These are phyloP conservation scores for Mortierella hygrophila DNA, from an alignment of 192 early-diverging fungal genomes.

Conservation along the genomic window DNA sequence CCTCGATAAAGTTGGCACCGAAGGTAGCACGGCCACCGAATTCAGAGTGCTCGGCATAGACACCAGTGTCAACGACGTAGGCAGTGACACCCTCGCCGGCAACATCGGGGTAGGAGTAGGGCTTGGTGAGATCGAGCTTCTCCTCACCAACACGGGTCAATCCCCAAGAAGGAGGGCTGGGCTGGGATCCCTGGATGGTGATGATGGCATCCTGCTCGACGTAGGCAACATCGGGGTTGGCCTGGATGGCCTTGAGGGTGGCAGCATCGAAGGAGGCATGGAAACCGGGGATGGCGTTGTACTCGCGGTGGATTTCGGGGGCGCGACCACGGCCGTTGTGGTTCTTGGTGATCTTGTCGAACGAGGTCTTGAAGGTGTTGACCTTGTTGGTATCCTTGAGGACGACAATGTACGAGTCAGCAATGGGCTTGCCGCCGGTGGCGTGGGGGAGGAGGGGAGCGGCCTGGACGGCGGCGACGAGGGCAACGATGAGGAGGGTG, in stretches of 20 bases:
- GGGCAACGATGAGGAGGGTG: conserved; percentile 19
- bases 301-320: conserved; percentile 26
- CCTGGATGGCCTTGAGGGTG: conserved; percentile 33
- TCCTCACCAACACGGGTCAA: conserved; percentile 58
- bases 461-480: conserved; percentile 22
- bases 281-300: conserved; percentile 19
- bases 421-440: conserved; percentile 42
- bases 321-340: conserved; percentile 21
- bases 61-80: conserved; percentile 67
- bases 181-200: conserved; percentile 17
- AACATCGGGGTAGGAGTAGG: conserved; percentile 38
- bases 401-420: conserved; percentile 71
- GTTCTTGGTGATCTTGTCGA: conserved; percentile 14
- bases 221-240: conserved; percentile 25
- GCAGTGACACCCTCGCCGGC: conserved; percentile 55
- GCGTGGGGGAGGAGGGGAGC: conserved; percentile 19
- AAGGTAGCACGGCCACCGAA: conserved; percentile 65
- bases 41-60: conserved; percentile 55
- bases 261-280: conserved; percentile 22
- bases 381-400: conserved; percentile 14
- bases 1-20: conserved; percentile 55
- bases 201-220: conserved; percentile 47
- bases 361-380: conserved; percentile 13
- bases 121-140: conserved; percentile 53
- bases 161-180: conserved; percentile 63